These are phyloP conservation scores for Phycomyces blakesleeanus DNA, from an alignment of 192 early-diverging fungal species.

Conservation along the genomic window DNA sequence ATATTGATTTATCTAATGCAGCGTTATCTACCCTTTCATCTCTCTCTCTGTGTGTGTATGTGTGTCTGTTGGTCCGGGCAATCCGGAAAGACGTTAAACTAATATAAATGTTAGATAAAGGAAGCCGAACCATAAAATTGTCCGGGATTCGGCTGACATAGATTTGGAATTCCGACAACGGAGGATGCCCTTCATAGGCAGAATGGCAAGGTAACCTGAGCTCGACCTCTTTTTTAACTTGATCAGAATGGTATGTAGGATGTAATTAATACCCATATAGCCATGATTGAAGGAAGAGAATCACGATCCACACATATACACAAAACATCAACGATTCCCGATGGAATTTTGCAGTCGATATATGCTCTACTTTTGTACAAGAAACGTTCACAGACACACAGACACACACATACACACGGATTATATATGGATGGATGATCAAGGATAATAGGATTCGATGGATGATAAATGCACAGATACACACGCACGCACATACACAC, in stretches of 20 bases:
- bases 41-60: too few species aligned
- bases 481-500: neutral
- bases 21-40: too few species aligned
- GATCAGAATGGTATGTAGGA: slow-evolving; percentile 13
- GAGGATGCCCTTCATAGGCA: neutral
- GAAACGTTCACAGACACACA: neutral
- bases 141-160: neutral
- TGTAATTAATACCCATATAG: neutral
- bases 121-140: neutral
- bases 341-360: neutral
- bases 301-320: neutral
- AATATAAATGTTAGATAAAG: neutral
- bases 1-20: too few species aligned
- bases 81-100: neutral
- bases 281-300: neutral
- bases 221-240: slow-evolving; percentile 15
- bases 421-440: neutral
- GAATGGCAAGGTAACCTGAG: neutral
- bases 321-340: neutral
- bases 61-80: too few species aligned
- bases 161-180: neutral
- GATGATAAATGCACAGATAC: neutral
- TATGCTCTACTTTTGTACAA: neutral
- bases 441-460: neutral
- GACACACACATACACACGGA: slow-evolving; percentile 9